Conservation (phyloP, 306 rosid species). For the Adenanthera pavonina region DNA sequence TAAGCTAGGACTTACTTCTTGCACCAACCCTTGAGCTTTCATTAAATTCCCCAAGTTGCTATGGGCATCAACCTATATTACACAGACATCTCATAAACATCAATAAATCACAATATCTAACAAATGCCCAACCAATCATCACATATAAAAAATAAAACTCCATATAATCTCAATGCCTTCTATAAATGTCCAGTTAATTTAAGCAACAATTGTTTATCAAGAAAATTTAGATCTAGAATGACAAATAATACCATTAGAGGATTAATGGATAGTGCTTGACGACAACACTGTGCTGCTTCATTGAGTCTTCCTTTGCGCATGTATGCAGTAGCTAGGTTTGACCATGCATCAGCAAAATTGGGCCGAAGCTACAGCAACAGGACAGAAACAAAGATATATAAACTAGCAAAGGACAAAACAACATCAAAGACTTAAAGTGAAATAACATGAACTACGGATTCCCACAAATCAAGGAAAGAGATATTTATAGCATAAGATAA, state of each 20-base stretch:
- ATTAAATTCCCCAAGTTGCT: constrained; percentile 64
- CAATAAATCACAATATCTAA: constrained; percentile 1
- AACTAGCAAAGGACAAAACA: constrained; percentile 21
- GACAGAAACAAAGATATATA: constrained; percentile 23
- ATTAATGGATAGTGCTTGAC: constrained; percentile 94
- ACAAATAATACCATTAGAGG: constrained; percentile 73
- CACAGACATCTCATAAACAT: constrained; percentile 3
- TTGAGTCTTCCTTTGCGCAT: constrained; percentile 95
- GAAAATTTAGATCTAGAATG: neutral
- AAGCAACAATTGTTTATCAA: constrained; percentile 20
- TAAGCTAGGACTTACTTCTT: constrained; percentile 73
- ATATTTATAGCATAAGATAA: constrained; percentile 7
- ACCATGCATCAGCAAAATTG: constrained; percentile 97
- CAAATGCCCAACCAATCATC: neutral
- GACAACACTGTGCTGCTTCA: constrained; percentile 98
- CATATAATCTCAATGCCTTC: constrained; percentile 17
- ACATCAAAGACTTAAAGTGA: neutral
- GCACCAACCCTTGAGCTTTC: constrained; percentile 72
- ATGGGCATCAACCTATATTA: constrained; percentile 58
- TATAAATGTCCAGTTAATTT: neutral
- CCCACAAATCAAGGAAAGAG: neutral
- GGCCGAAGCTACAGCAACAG: constrained; percentile 82
- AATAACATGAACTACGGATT: neutral
- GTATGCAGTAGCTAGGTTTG: constrained; percentile 97
- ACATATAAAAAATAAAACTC: neutral